Conservation (phyloP, 352 stramenopile genomes). For the Lagenidium sp. region DNA sequence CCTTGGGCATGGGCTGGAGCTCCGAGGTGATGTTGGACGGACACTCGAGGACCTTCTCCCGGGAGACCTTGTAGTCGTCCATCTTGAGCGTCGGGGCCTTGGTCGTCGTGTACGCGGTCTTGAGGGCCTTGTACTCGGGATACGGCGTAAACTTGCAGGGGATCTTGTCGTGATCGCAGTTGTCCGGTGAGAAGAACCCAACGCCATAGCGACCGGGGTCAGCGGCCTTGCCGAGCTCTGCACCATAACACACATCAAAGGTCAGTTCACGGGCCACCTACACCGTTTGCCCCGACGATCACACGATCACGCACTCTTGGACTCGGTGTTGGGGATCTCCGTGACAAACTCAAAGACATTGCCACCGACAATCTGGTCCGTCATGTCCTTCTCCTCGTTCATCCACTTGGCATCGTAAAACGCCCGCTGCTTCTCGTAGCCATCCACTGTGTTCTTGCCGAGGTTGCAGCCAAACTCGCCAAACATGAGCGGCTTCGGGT, state of each 20-base stretch:
- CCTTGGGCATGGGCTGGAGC: slow-evolving; percentile 15
- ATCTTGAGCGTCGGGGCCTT: slow-evolving; percentile 27
- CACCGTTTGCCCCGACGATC: too few relatives aligned
- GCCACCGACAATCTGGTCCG: slow-evolving; percentile 25
- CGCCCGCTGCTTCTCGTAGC: slow-evolving; percentile 32
- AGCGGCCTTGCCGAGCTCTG: slow-evolving; percentile 19
- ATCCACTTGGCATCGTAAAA: slow-evolving; percentile 49
- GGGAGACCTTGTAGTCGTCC: slow-evolving; percentile 17
- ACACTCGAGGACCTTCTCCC: slow-evolving; percentile 16
- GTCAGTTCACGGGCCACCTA: too few relatives aligned
- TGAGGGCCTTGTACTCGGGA: slow-evolving; percentile 39
- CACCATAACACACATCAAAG: not conserved
- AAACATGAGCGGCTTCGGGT: slow-evolving; percentile 40
- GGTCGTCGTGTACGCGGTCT: slow-evolving; percentile 41
- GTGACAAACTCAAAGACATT: slow-evolving; percentile 33
- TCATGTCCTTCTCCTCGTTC: slow-evolving; percentile 31
- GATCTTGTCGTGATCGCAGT: slow-evolving; percentile 31
- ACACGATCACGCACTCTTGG: slow-evolving; percentile 4
- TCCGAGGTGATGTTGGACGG: slow-evolving; percentile 18
- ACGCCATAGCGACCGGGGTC: slow-evolving; percentile 35
- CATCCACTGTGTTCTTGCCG: slow-evolving; percentile 37
- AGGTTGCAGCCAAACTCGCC: slow-evolving; percentile 48
- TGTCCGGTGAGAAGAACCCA: slow-evolving; percentile 32
- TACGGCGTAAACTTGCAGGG: slow-evolving; percentile 33
- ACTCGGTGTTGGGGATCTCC: slow-evolving; percentile 25